Evolutionary conservation across 371 early-diverging fungal species (phyloP), one percentile per base, ranked within the genome.

Genomic region (Rhizomucor miehei): DNA sequence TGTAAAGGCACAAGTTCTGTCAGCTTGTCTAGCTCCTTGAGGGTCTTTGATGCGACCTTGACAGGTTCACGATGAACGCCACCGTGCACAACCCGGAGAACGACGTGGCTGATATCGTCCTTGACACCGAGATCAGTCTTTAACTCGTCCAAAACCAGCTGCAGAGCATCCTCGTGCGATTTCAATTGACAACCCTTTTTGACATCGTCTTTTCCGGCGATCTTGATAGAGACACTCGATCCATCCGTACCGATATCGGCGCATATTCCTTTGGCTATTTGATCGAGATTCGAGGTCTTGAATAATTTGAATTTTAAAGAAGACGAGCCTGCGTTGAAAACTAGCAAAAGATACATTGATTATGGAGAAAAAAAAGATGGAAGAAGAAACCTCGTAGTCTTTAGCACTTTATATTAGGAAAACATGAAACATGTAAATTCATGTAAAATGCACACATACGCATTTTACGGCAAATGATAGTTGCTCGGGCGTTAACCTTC

Each of bases 1-100:
- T 73, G 73, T n/a, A 73, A 54, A 0, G 73, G 73, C 25, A 69
- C 73, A 20, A 73, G 46, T 44, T 55, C 65, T n/a, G 65, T 63
- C 17, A 68, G 52, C 24, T 47, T 56, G 23, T 73, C 65, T 4
- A 73, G 54, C 44, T 53, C 50, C 29, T 56, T 13, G 13, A 73
- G 20, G 29, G 62, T 48, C 14, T 58, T 29, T 5, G 44, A 12
- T 4, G 62, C 64, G 25, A 65, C 47, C 20, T 47, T 41, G 37
- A 59, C 48, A 21, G 73, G 69, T 8, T 54, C 54, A 35, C 59
- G 62, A 19, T 56, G 56, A 6, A 38, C 40, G 24, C 66, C 73
- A 2, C 73, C 73, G 52, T 73, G 73, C 1, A 73, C 73, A 34
- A 73, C 60, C 17, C 68, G 65, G 40, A 57, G 63, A 29, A 53